Conservation (phyloP, 2,329 filamentous ascomycete genomes). For the Sporothrix luriei region DNA sequence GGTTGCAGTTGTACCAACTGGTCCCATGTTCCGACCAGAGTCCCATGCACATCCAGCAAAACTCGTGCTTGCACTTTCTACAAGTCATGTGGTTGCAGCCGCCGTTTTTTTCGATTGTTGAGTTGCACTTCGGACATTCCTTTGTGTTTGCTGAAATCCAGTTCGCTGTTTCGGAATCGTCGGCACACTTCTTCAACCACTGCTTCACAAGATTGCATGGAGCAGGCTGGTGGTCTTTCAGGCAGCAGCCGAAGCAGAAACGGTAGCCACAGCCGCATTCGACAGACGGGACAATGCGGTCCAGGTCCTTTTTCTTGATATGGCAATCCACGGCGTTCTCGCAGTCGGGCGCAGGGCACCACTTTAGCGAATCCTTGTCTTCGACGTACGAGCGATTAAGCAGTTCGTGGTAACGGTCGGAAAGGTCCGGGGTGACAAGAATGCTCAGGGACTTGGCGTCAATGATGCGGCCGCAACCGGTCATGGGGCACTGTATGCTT, state of each 20-base stretch:
- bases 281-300: slow-evolving; percentile 85
- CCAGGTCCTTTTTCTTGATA: slow-evolving; percentile 84
- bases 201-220: slow-evolving; percentile 89
- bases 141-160: slow-evolving; percentile 99
- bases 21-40: slow-evolving; percentile 98
- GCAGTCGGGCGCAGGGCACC: slow-evolving; percentile 98
- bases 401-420: slow-evolving; percentile 73
- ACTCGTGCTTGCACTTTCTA: slow-evolving; percentile 91
- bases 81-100: slow-evolving; percentile 99
- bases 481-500: slow-evolving; percentile 87
- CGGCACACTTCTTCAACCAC: slow-evolving; percentile 98
- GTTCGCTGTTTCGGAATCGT: slow-evolving; percentile 97
- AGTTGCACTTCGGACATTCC: slow-evolving; percentile 93
- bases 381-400: slow-evolving; percentile 95
- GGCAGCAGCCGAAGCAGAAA: slow-evolving; percentile 94
- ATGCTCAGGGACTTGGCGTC: slow-evolving; percentile 86
- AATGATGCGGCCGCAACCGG: slow-evolving; percentile 85
- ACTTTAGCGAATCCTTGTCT: slow-evolving; percentile 92
- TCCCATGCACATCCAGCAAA: slow-evolving; percentile 99
- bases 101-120: slow-evolving; percentile 98
- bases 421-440: slow-evolving; percentile 63
- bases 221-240: slow-evolving; percentile 88
- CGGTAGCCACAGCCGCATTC: slow-evolving; percentile 79
- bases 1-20: slow-evolving; percentile 99
- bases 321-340: slow-evolving; percentile 86